Conservation (phyloP, 2,329 filamentous ascomycete genomes). For the Epichloe gansuensis region DNA sequence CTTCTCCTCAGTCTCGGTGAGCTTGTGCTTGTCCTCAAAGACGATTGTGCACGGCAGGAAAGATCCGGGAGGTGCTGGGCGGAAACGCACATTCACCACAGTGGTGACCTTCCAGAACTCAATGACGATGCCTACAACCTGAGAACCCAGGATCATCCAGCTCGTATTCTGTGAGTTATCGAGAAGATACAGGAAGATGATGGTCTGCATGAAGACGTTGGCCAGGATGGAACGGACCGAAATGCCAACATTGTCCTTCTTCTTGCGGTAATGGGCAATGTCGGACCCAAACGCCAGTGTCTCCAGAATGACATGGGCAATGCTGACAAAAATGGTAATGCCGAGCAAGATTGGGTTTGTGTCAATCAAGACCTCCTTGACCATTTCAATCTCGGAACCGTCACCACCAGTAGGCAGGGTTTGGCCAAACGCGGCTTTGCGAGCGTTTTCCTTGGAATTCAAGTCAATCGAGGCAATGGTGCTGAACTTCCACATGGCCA, state of each 20-base stretch:
- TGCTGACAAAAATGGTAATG: constrained; percentile 70
- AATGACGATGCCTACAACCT: constrained; percentile 65
- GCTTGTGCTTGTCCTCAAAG: constrained; percentile 94
- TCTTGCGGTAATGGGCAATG: constrained; percentile 96
- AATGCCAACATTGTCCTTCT: constrained; percentile 97
- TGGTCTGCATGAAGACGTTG: constrained; percentile 92
- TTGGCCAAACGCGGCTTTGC: constrained; percentile 62
- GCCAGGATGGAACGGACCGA: constrained; percentile 91
- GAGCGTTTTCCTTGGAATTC: constrained; percentile 70
- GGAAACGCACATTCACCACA: constrained; percentile 75
- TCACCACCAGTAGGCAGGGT: constrained; percentile 67
- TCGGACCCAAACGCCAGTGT: constrained; percentile 95
- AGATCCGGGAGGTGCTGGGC: constrained; percentile 53
- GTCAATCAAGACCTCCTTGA: constrained; percentile 90
- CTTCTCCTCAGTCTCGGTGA: constrained; percentile 91
- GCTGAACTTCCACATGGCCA: constrained; percentile 82
- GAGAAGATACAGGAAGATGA: constrained; percentile 93
- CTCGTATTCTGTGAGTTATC: constrained; percentile 97
- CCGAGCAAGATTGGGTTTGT: constrained; percentile 84
- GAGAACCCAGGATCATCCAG: constrained; percentile 96
- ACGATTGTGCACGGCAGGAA: constrained; percentile 65
- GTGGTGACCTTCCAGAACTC: constrained; percentile 93
- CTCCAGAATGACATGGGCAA: constrained; percentile 91
- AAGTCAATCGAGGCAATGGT: constrained; percentile 75
- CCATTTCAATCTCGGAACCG: constrained; percentile 87